Base-by-base conservation (phyloP, 2,329 filamentous ascomycete genomes). In the Bertia moriformis region DNA sequence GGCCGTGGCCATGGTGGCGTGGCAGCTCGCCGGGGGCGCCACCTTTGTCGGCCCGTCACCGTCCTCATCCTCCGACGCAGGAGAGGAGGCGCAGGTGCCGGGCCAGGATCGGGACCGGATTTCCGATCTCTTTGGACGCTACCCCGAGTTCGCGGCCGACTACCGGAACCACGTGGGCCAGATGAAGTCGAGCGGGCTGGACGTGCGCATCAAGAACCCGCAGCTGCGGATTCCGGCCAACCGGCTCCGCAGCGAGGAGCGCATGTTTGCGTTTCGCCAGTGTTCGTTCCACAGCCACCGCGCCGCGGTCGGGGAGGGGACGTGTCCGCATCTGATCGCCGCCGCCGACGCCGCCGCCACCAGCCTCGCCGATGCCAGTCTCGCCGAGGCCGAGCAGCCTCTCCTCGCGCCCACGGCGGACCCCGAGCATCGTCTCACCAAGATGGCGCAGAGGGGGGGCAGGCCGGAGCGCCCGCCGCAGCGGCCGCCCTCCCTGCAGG, bases 231-330 rank as follows among this genome's bases (percentile, higher is more conserved):
- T 76, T 39, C 66, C 68, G 13, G 66, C 64, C 45, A 75, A 75
- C 57, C 58, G 60, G 40, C 58, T 75, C 17, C 60, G 65, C 43
- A 71, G 65, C 52, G 70, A 71, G 36, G 67, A 73, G 55, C 66
- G 71, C 24, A 60, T 66, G 39, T 74, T 73, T 48, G 71, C 71
- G n/a, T 76, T 74, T 51, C 61, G 71, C 18, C 67, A 71, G 51
- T 76, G 71, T 51, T 71, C 69, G 12, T 76, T 76, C 47, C 71
- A 76, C 51, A 71, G 66, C 27, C 71, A 76, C 48, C 61, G 71
- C 15, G 62, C 67, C 3, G 54, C 59, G 4, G 67, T 73, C 22
- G 71, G 69, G 15, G 64, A 76, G 51, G 61, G 61, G 4, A 55
- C 54, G n/a, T 76, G 71, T 43, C 70, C 69, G 13, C 64, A 73